These are phyloP conservation scores for Mucor velutinosus DNA, from an alignment of 371 early-diverging fungal species.

Conservation along the genomic window DNA sequence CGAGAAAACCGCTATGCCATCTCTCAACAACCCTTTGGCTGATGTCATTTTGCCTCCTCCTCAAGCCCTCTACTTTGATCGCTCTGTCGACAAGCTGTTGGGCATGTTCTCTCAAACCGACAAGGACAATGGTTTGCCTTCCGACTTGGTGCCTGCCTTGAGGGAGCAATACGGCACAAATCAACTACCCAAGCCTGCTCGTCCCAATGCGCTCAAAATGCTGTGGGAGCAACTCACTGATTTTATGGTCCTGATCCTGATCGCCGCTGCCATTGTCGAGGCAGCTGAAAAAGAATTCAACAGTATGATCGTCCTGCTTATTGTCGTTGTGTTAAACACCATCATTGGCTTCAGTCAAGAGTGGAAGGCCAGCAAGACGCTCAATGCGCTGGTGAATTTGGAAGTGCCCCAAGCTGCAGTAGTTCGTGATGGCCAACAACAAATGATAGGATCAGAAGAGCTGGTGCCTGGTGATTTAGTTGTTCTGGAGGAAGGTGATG, in stretches of 20 bases:
- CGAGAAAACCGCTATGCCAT: conserved; percentile 33
- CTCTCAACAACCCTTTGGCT: conserved; percentile 25
- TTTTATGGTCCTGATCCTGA: conserved; percentile 87
- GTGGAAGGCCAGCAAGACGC: conserved; percentile 86
- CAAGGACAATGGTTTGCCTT: conserved; percentile 66
- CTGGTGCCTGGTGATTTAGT: conserved; percentile 92
- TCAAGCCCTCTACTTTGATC: conserved; percentile 87
- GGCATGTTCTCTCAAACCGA: conserved; percentile 83
- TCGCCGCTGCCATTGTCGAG: conserved; percentile 71
- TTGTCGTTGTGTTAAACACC: conserved; percentile 85
- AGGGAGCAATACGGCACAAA: conserved; percentile 85
- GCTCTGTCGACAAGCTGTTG: conserved; percentile 70
- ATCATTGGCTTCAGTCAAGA: conserved; percentile 91
- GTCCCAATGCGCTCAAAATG: conserved; percentile 76
- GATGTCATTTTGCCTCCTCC: conserved; percentile 53
- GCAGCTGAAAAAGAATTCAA: conserved; percentile 77
- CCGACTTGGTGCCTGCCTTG: conserved; percentile 54
- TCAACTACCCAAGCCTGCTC: conserved; percentile 75
- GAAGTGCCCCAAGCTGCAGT: conserved; percentile 83
- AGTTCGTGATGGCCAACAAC: conserved; percentile 79
- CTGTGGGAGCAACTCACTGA: conserved; percentile 87
- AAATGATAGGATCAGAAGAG: conserved; percentile 69
- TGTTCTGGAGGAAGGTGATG: conserved; percentile 87
- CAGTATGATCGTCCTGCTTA: conserved; percentile 75
- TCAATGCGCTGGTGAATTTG: conserved; percentile 87